Base-by-base conservation (phyloP, 1,139 yeast species). In the Geotrichum fermentans region DNA sequence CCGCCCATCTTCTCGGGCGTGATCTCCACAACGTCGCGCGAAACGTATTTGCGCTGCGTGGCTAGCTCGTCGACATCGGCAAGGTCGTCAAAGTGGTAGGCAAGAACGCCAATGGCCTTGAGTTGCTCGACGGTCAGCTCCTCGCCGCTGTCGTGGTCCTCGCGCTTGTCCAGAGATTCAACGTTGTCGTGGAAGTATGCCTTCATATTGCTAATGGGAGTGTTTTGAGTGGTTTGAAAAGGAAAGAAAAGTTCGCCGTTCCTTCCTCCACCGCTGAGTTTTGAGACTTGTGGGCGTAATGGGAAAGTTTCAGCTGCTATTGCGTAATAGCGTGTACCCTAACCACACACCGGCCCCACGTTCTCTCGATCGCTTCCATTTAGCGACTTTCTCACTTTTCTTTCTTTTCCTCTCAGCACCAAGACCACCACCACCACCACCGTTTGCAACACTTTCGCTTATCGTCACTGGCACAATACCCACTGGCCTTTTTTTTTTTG, bases 101-200 rank as follows among this genome's bases (percentile, higher is more conserved):
- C 85, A 36, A 82, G 64, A 1, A 89, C 96, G 0, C 97, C 97
- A 22, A 89, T 59, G 40, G 71, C 62, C 3, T 68, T 70, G 47
- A 90, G 72, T 45, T 75, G 71, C 11, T 73, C 78, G 2, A 55
- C 57, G 0, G 77, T 56, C 0, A 85, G 88, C 0, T 64, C 61
- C 4, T 58, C 66, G 0, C 96, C 96, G 0, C 88, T 78, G 68
- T 85, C 75, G 68, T 88, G 96, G 21, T 59, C 58, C 30, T 77
- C 80, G 14, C 95, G 82, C 70, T 83, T 85, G 52, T 82, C 89
- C 1, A 72, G 72, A 1, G 77, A 69, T 53, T 77, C 74, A 28
- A 77, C 69, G 62, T 77, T 74, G 63, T 88, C 96, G 78, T 87
- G 90, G 60, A 77, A 79, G 67, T 85, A 90, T 8, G 80, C 78